phyloP scores from a whole-genome alignment of 305 asterid species.

The Fraxinus angustifolia region DNA sequence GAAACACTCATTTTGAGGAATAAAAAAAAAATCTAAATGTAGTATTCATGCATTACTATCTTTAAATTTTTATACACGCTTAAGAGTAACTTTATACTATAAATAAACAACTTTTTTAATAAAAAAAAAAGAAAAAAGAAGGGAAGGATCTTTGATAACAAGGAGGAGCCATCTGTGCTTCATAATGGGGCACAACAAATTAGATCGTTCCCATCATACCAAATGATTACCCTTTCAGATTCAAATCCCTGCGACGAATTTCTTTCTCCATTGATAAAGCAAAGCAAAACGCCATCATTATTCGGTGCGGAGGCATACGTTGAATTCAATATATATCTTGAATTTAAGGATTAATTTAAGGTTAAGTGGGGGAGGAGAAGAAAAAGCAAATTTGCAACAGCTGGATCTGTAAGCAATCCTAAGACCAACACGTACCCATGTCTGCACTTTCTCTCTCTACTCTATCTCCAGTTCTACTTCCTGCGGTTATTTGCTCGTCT shows the following conservation, averaged over 20 bases:
- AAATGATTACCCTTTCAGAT: neutral
- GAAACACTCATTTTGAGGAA: too few species aligned
- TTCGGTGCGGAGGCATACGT: neutral
- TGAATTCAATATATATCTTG: neutral
- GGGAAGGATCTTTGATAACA: neutral
- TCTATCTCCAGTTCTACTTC: conserved; percentile 21
- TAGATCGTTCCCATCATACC: neutral
- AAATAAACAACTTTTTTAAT: neutral
- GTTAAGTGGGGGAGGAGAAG: neutral
- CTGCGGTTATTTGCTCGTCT: conserved; percentile 18
- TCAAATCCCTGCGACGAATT: neutral
- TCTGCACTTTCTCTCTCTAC: conserved; percentile 31
- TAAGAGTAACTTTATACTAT: neutral
- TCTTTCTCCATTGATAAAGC: neutral
- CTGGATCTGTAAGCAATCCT: conserved; percentile 2
- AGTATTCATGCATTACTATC: too few species aligned
- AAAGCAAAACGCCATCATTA: neutral
- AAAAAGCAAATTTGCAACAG: neutral
- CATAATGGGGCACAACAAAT: neutral
- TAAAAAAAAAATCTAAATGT: too few species aligned
- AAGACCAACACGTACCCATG: conserved; percentile 26
- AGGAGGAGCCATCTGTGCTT: neutral
- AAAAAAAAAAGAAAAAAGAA: too few species aligned
- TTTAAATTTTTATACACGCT: neutral
- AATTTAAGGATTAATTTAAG: neutral